Base-by-base conservation (phyloP, 2,329 filamentous ascomycete species). In the Colletotrichum australisinense region DNA sequence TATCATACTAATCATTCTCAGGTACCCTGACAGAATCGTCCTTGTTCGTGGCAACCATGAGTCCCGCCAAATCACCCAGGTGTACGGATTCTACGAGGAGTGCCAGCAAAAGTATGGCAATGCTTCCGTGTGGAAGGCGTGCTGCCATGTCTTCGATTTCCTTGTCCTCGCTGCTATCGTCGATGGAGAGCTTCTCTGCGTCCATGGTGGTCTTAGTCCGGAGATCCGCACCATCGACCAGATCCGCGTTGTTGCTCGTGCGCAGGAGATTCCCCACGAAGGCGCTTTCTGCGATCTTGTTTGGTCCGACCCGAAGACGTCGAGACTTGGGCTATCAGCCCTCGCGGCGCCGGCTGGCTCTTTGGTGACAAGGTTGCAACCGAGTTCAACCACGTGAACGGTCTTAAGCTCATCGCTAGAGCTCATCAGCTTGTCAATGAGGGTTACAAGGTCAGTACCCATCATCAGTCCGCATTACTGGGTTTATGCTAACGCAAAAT, bases 121-220 rank as follows among this genome's bases (percentile, higher is more conserved):
- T 80, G 95, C 97, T 14, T 98, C 97, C 62, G 97, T 99, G n/a
- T 99, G 97, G 97, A 97, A 99, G 84, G 97, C 98, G 72, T 99
- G 98, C 83, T 99, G 97, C 76, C 97, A 99, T 82, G 98, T 99
- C 85, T 99, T 99, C 83, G 97, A 99, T 83, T 99, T 98, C 83
- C 90, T 99, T 35, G 98, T 97, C 2, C 89, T 99, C 26, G 97
- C 95, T 69, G 97, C 98, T 75, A 97, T 99, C 76, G 98, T 99
- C 78, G 97, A 99, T 80, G 94, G 98, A 79, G 95, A 98, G 81
- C 97, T 99, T 74, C 97, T 99, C 80, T 99, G 97, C 82, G 97
- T 99, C 38, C 97, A 99, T 83, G 97, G 97, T 78, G 97, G 94
- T 49, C 87, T 97, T 49, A 95, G 93, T 67, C 94, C 94, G 2